Evolutionary conservation across 129 eudicot genomes (phyloP).

Genomic region (Helianthus annuus): HanXRQr2.0-SUNRISE NC_035439.2:118031061-118031560

Average conservation of each 20-base stretch:
- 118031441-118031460: too few relatives aligned
- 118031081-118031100: conserved; percentile 88
- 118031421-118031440: not conserved
- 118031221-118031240: conserved; percentile 73
- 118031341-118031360: too few relatives aligned
- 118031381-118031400: conserved; percentile 57
- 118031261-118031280: conserved; percentile 74
- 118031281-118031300: conserved; percentile 63
- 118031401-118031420: not conserved
- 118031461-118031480: conserved; percentile 21
- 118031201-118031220: conserved; percentile 62
- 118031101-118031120: conserved; percentile 91
- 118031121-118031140: conserved; percentile 91
- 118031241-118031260: conserved; percentile 81
- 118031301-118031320: conserved; percentile 42
- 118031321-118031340: too few relatives aligned
- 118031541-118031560: too few relatives aligned
- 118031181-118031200: conserved; percentile 72
- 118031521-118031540: not conserved
- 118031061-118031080: conserved; percentile 82
- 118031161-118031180: conserved; percentile 57
- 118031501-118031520: not conserved
- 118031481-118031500: not conserved
- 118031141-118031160: conserved; percentile 67
- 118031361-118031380: not conserved